phyloP scores from a whole-genome alignment of 2,329 filamentous ascomycete genomes.

The Xylariales sp. region DNA sequence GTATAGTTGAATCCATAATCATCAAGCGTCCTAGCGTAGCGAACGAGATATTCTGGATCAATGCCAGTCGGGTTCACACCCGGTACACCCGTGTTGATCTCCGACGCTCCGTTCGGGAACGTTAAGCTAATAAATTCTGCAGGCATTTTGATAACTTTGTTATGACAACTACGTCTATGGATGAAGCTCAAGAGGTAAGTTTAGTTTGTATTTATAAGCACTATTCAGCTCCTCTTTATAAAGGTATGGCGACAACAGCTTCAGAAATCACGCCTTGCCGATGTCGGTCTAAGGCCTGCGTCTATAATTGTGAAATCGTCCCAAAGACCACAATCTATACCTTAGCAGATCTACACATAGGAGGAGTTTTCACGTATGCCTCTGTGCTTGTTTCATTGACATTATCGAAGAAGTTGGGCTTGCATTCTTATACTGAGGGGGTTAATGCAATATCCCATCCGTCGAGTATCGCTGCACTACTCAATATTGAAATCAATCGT shows the following conservation, averaged over 20 bases:
- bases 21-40: slow-evolving; percentile 53
- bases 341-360: no score
- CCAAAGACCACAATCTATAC: no score
- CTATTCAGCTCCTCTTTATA: background rate
- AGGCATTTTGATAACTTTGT: slow-evolving; percentile 6
- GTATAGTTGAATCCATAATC: slow-evolving; percentile 60
- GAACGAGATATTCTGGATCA: slow-evolving; percentile 50
- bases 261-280: slow-evolving; percentile 7
- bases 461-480: no score
- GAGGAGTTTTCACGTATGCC: no score
- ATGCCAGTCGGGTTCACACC: slow-evolving; percentile 23
- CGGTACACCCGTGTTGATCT: slow-evolving; percentile 2
- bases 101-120: slow-evolving; percentile 5
- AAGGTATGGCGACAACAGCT: slow-evolving; percentile 6
- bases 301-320: no score
- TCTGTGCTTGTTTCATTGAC: no score
- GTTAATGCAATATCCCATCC: no score
- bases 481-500: no score
- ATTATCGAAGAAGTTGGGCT: no score
- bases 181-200: no score
- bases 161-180: background rate
- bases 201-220: slow-evolving; percentile 8
- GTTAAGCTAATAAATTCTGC: slow-evolving; percentile 8
- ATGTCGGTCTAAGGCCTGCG: slow-evolving; percentile 2
- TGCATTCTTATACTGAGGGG: no score